These are phyloP conservation scores for Turritis glabra DNA, from an alignment of 345 rosid species.

Conservation along the genomic window DNA sequence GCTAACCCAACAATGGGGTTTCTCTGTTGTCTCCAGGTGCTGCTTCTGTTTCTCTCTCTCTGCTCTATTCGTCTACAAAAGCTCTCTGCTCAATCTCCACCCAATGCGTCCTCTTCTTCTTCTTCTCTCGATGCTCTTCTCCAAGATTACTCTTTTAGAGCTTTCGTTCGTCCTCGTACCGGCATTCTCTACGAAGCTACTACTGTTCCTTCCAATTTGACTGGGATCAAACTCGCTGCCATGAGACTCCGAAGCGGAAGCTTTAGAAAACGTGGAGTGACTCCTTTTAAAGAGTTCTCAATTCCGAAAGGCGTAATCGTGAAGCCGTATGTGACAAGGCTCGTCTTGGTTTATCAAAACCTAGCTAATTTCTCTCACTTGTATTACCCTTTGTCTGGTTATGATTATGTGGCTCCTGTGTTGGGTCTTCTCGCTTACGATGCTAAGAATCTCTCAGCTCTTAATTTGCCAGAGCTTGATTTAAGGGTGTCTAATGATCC, in stretches of 20 bases:
- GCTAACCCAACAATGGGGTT: conserved; percentile 54
- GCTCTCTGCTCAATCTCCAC: conserved; percentile 44
- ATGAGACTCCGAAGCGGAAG: conserved; percentile 92
- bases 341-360: conserved; percentile 86
- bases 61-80: conserved; percentile 20
- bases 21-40: conserved; percentile 58
- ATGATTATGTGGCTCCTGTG: conserved; percentile 69
- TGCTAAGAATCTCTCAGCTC: conserved; percentile 67
- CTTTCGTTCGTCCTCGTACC: conserved; percentile 69
- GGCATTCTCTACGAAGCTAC: conserved; percentile 62
- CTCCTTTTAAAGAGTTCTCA: conserved; percentile 54
- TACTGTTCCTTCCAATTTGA: conserved; percentile 61
- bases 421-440: conserved; percentile 83
- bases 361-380: conserved; percentile 71
- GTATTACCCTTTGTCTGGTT: conserved; percentile 61
- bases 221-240: conserved; percentile 69
- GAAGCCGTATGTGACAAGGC: conserved; percentile 72
- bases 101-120: conserved; percentile 41
- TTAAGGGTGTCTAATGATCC: conserved; percentile 53
- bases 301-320: conserved; percentile 57
- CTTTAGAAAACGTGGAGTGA: conserved; percentile 59
- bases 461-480: conserved; percentile 50
- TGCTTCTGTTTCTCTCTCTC: conserved; percentile 43
- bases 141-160: conserved; percentile 76
- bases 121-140: conserved; percentile 79